Evolutionary conservation across 2,329 filamentous ascomycete species (phyloP).

Genomic region (Massarina eburnea): DNA sequence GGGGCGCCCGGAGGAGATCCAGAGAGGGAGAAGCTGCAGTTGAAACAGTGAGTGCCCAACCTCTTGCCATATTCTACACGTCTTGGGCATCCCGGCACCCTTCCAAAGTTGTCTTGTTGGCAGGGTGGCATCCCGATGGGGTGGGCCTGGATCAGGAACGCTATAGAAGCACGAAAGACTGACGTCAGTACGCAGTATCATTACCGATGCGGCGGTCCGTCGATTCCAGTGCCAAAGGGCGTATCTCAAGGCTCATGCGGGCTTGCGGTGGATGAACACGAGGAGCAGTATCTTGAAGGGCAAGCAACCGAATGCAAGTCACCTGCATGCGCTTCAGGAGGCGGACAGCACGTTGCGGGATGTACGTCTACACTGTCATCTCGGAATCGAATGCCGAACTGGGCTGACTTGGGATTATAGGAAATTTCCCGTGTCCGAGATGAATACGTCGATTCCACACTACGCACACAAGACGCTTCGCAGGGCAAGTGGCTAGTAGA

Average conservation of each 20-base stretch:
- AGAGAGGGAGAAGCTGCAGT: constrained; percentile 59
- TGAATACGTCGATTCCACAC: constrained; percentile 56
- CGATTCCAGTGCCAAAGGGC: constrained; percentile 64
- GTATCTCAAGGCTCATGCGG: constrained; percentile 61
- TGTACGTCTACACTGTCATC: constrained; percentile 40
- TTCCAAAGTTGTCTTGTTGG: not conserved
- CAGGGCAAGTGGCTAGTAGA: constrained; percentile 64
- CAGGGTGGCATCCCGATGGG: not conserved
- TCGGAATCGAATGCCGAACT: not conserved
- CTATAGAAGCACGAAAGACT: constrained; percentile 12
- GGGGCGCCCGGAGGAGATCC: constrained; percentile 48
- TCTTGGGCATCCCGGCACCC: not conserved
- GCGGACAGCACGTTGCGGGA: constrained; percentile 52
- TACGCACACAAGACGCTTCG: constrained; percentile 56
- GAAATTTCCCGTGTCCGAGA: constrained; percentile 62
- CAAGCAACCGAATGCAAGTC: constrained; percentile 50
- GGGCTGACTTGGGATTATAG: constrained; percentile 35
- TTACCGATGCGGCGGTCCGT: constrained; percentile 61
- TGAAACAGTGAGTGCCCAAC: constrained; percentile 59
- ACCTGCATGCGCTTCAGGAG: constrained; percentile 52
- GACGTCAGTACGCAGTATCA: constrained; percentile 51
- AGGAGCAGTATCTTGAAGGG: constrained; percentile 55
- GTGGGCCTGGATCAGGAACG: not conserved
- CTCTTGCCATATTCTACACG: not conserved
- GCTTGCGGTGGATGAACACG: constrained; percentile 60